phyloP scores from a whole-genome alignment of 148 eudicot genomes.

The Camellia sinensis region DNA sequence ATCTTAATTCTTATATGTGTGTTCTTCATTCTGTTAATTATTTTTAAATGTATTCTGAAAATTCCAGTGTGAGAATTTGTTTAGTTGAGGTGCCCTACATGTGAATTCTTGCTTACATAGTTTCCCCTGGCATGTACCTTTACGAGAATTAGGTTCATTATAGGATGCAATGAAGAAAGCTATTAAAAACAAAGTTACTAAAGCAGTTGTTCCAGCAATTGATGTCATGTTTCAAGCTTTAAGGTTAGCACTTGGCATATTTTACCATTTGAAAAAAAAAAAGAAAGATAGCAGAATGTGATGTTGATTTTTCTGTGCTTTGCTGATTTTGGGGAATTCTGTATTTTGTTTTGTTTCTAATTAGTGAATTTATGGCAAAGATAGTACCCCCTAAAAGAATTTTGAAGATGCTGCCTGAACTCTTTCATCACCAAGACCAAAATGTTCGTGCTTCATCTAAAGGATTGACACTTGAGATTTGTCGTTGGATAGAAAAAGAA shows the following conservation, averaged over 20 bases:
- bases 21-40: no score
- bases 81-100: not conserved
- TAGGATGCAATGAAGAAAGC: constrained; percentile 99
- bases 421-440: constrained; percentile 98
- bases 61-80: not conserved
- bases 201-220: constrained; percentile 97
- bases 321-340: not conserved
- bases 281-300: no score
- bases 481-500: constrained; percentile 96
- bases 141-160: constrained; percentile 10
- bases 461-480: constrained; percentile 90
- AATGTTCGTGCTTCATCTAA: constrained; percentile 96
- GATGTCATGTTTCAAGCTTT: constrained; percentile 99
- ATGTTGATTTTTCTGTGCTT: not conserved
- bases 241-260: constrained; percentile 44
- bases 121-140: not conserved
- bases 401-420: constrained; percentile 94
- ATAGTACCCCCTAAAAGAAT: constrained; percentile 89
- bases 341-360: not conserved
- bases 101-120: not conserved
- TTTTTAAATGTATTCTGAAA: not conserved
- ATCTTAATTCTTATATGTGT: not conserved
- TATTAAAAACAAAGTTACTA: constrained; percentile 89
- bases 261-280: no score
- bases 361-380: constrained; percentile 92